Percentiles rank a stretch among this genome's conserved stretches.
These are phyloP conservation scores for Leptomonas pyrrhocoris DNA, from an alignment of 208 protist species.

Conservation along the genomic window DNA sequence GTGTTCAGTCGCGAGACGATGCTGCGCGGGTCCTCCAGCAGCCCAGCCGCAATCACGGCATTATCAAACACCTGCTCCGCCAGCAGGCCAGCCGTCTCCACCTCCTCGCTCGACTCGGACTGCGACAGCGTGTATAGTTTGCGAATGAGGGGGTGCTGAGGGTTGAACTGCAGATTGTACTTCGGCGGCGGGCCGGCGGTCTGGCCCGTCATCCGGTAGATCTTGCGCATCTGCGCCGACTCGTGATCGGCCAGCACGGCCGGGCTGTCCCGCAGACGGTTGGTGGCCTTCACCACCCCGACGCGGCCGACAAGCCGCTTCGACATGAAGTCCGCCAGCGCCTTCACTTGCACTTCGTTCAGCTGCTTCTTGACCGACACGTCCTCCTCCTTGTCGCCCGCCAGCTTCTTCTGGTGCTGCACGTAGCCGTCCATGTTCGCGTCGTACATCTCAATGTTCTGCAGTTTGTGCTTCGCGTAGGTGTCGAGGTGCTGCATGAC, in stretches of 20 bases:
- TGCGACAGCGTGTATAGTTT: conserved; percentile 92
- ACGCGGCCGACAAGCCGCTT: conserved; percentile 89
- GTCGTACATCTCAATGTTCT: conserved; percentile 93
- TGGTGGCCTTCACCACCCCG: conserved; percentile 84
- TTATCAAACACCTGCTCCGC: conserved; percentile 95
- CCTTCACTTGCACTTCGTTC: conserved; percentile 84
- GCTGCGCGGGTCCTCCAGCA: conserved; percentile 92
- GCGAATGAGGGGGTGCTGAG: conserved; percentile 88
- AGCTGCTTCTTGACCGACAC: conserved; percentile 87
- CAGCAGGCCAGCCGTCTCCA: conserved; percentile 86
- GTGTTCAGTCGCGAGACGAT: conserved; percentile 91
- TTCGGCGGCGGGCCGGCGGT: conserved; percentile 82
- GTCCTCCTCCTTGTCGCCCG: conserved; percentile 79
- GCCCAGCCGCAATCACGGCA: conserved; percentile 89
- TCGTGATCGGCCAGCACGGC: conserved; percentile 92
- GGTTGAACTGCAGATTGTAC: conserved; percentile 94
- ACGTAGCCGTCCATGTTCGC: conserved; percentile 87
- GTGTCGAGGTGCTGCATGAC: conserved; percentile 95
- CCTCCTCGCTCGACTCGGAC: conserved; percentile 66
- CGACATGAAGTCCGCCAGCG: conserved; percentile 86
- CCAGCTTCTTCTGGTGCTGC: conserved; percentile 88
- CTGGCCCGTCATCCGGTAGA: conserved; percentile 90
- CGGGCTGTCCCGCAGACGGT: conserved; percentile 87
- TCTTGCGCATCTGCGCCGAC: conserved; percentile 91
- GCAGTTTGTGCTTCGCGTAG: conserved; percentile 94